These are phyloP conservation scores for Teratosphaeria pseudoeucalypti DNA, from an alignment of 2,329 filamentous ascomycete species.

Conservation along the genomic window DNA sequence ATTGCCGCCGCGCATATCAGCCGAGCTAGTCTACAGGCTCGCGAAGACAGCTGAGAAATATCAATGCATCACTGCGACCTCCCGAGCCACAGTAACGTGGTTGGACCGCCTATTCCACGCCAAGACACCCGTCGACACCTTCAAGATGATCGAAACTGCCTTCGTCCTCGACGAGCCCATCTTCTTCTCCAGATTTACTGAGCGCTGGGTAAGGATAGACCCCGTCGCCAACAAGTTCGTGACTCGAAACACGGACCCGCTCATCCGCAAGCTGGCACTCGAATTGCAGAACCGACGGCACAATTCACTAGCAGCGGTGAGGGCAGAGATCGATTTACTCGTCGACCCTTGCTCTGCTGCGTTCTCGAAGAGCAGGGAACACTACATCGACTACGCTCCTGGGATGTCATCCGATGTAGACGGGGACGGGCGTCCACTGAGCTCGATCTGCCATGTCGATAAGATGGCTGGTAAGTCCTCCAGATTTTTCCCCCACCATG, in stretches of 20 bases:
- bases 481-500: background rate
- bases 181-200: conserved; percentile 21
- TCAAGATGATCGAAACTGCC: conserved; percentile 16
- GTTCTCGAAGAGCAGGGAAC: conserved; percentile 13
- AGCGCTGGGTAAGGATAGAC: conserved; percentile 12
- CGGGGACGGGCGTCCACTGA: conserved; percentile 1
- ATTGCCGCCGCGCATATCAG: conserved; percentile 14
- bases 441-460: conserved; percentile 15
- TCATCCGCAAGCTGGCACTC: background rate
- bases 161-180: conserved; percentile 19
- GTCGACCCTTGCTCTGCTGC: conserved; percentile 15
- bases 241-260: background rate
- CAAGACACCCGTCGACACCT: conserved; percentile 2
- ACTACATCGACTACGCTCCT: conserved; percentile 20
- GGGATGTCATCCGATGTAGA: conserved; percentile 13
- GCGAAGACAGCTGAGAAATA: conserved; percentile 13
- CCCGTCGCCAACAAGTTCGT: conserved; percentile 1
- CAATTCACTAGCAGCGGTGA: conserved; percentile 8
- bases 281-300: conserved; percentile 5
- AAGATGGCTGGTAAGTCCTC: conserved; percentile 2
- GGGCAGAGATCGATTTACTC: conserved; percentile 17
- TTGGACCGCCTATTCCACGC: conserved; percentile 20
- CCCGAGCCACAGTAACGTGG: conserved; percentile 15
- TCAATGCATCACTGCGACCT: conserved; percentile 15
- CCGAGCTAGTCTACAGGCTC: conserved; percentile 13